Conservation (phyloP, 331 rosid species). For the Rhamnella rubrinervis region DNA sequence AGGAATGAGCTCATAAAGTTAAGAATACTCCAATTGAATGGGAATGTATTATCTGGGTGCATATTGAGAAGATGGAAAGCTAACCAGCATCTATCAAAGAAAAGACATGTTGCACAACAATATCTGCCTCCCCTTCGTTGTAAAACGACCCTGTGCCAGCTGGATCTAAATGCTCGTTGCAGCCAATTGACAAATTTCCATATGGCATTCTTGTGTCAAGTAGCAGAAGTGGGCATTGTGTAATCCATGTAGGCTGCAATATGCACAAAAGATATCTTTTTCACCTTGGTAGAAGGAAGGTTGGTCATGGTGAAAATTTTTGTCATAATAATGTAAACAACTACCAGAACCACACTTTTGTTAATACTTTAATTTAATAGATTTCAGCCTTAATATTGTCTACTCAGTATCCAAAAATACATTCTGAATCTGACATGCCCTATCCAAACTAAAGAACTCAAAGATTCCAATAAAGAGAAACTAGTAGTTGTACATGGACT, state of each 20-base stretch:
- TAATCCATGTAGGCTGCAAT: slow-evolving; percentile 77
- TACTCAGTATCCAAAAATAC: too few species aligned
- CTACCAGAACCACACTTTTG: background rate
- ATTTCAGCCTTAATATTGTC: background rate
- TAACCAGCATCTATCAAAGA: slow-evolving; percentile 71
- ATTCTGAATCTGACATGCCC: background rate
- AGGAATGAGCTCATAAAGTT: background rate
- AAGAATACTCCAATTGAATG: background rate
- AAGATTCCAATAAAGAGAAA: too few species aligned
- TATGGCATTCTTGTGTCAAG: slow-evolving; percentile 85
- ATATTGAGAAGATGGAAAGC: background rate
- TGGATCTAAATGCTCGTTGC: slow-evolving; percentile 76
- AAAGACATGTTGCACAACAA: slow-evolving; percentile 67
- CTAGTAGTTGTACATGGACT: too few species aligned
- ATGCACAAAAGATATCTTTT: background rate
- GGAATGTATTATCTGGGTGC: background rate
- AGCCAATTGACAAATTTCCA: slow-evolving; percentile 76
- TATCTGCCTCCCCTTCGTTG: slow-evolving; percentile 85
- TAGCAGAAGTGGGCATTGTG: slow-evolving; percentile 77
- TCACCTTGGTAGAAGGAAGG: background rate
- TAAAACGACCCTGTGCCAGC: slow-evolving; percentile 81
- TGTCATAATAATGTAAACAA: background rate
- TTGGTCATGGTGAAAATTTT: background rate
- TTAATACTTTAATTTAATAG: background rate
- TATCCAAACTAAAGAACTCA: background rate